Percentiles rank a stretch among this genome's conserved stretches.
These are phyloP conservation scores for Heliosperma pusillum DNA, from an alignment of 148 eudicot species.

Conservation along the genomic window DNA sequence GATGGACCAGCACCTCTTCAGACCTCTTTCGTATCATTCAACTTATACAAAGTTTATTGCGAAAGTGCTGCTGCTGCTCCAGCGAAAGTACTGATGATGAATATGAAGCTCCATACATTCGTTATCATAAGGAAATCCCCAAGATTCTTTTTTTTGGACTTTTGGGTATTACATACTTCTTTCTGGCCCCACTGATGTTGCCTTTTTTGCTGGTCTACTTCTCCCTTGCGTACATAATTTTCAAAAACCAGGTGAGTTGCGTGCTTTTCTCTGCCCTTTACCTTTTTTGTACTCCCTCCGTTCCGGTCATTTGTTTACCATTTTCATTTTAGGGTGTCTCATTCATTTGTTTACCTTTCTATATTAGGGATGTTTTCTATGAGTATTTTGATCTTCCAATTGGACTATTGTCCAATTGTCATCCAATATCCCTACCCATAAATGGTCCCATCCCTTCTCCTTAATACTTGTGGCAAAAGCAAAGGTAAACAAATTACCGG, in stretches of 20 bases:
- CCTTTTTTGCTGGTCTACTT: constrained; percentile 65
- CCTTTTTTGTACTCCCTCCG: too few relatives aligned
- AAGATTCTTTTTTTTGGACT: constrained; percentile 62
- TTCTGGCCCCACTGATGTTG: constrained; percentile 63
- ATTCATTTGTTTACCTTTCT: too few relatives aligned
- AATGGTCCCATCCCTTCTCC: too few relatives aligned
- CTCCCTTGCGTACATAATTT: constrained; percentile 54
- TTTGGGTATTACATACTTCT: constrained; percentile 65
- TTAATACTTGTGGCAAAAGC: too few relatives aligned
- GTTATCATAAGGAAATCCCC: constrained; percentile 55
- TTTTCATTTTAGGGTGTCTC: too few relatives aligned
- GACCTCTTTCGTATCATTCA: constrained; percentile 56
- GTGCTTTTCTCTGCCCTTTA: neutral
- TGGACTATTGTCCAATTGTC: too few relatives aligned
- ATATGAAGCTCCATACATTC: constrained; percentile 42
- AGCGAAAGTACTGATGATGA: constrained; percentile 26
- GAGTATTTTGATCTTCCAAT: too few relatives aligned
- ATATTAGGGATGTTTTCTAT: too few relatives aligned
- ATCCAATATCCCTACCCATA: too few relatives aligned
- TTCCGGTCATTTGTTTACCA: too few relatives aligned
- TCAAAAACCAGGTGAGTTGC: constrained; percentile 56
- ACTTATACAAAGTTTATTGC: constrained; percentile 38
- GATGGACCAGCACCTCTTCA: constrained; percentile 64
- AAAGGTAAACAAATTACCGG: too few relatives aligned
- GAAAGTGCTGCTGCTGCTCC: constrained; percentile 43